phyloP scores from a whole-genome alignment of 2,329 filamentous ascomycete species.

The Scedosporium minutisporum region DNA sequence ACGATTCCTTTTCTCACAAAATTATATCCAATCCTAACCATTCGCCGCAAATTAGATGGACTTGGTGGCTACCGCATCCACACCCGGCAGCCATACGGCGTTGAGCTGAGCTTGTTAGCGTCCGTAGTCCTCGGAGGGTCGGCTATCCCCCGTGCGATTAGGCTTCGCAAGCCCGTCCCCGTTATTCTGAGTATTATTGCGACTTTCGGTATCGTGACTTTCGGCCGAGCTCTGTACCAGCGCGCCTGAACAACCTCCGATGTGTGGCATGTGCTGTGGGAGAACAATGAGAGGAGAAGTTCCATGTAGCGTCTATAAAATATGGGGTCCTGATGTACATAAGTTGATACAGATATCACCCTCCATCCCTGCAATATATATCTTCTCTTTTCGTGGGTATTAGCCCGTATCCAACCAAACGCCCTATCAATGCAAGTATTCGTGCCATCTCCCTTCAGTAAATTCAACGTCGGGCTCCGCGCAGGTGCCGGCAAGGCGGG shows the following conservation, averaged over 20 bases:
- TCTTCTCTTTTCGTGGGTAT: constrained; percentile 6
- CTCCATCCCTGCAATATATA: constrained; percentile 6
- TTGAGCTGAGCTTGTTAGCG: constrained; percentile 82
- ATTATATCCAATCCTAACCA: constrained; percentile 2
- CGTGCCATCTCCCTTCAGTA: not conserved
- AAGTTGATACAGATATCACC: constrained; percentile 6
- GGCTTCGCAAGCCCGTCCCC: constrained; percentile 74
- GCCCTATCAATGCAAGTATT: not conserved
- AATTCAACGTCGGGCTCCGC: not conserved
- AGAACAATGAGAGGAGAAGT: not conserved
- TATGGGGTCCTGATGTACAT: constrained; percentile 1
- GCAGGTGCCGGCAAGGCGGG: not conserved
- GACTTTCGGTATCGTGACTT: constrained; percentile 67
- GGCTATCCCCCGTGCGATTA: constrained; percentile 78
- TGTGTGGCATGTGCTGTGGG: not conserved
- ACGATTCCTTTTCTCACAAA: not conserved
- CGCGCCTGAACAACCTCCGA: constrained; percentile 21
- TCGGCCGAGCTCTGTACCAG: constrained; percentile 58
- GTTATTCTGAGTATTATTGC: constrained; percentile 70
- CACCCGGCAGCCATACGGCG: constrained; percentile 65
- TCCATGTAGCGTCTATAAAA: constrained; percentile 2
- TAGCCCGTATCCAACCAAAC: not conserved
- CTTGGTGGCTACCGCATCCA: constrained; percentile 75
- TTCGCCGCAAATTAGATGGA: constrained; percentile 41
- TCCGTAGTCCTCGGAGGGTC: constrained; percentile 77